Base-by-base conservation (phyloP, 495 filamentous ascomycete genomes). In the Extremus antarcticus region DNA sequence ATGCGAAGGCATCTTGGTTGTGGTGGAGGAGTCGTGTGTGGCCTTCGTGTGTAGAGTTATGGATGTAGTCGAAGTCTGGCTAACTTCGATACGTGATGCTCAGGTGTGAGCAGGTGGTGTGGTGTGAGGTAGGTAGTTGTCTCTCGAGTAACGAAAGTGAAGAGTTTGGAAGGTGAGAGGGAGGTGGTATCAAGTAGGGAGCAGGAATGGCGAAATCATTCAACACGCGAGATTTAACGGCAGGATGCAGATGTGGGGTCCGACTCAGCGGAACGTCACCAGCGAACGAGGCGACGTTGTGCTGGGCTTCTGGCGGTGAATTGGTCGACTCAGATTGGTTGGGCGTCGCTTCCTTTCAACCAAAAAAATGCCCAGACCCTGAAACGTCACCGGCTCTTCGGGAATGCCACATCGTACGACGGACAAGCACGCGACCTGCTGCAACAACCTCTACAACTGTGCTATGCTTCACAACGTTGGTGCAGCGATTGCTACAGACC, bases 1-100 rank as follows among this genome's bases (percentile, higher is more conserved):
- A 51, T 63, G 60, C 38, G 66, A 68, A 59, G 66, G 64, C 66
- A 68, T 68, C 54, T 32, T 54, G 62, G n/a, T n/a, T n/a, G n/a
- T n/a, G n/a, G n/a, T n/a, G n/a, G n/a, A n/a, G n/a, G 35, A 20
- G 41, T 17, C 8, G 19, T 45, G 4, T 29, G 38, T 46, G 23
- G 8, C 4, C 7, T 45, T 45, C 41, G 41, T 45, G 19, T 45
- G 41, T 17, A 45, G 41, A 17, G 41, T 17, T 45, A 45, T 45
- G 8, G 41, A 35, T 35, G 29, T 35, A 13, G 4, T 4, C 13
- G 29, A 35, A 35, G 29, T 35, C 7, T 35, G 13, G 29, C 7
- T 35, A 13, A 35, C 29, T 35, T 35, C 29, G 29, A 45, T 45
- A 7, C 19, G 15, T 21, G n/a, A 39, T 48, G 46, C 46, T 48